phyloP scores from a whole-genome alignment of 2,329 filamentous ascomycete species.

The Aspergillus sclerotialis region DNA sequence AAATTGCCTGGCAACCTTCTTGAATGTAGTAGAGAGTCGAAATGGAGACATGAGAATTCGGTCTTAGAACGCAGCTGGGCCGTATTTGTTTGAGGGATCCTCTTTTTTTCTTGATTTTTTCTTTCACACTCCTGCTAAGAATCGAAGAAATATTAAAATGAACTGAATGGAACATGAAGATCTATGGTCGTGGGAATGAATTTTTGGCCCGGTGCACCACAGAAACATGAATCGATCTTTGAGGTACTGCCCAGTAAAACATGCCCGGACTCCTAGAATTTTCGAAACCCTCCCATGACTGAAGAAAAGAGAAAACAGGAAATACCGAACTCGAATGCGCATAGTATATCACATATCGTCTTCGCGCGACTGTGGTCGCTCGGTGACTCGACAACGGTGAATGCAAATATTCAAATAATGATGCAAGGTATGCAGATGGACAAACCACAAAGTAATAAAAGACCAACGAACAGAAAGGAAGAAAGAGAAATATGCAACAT shows the following conservation, averaged over 20 bases:
- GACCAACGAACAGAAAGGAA: conserved; percentile 8
- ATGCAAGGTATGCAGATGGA: conserved; percentile 16
- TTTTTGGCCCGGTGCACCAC: conserved; percentile 22
- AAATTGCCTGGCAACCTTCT: too few species aligned
- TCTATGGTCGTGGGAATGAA: conserved; percentile 29
- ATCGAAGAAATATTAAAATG: conserved; percentile 11
- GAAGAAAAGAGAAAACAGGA: conserved; percentile 15
- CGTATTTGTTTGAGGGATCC: too few species aligned
- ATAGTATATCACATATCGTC: conserved; percentile 14
- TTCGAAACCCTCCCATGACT: conserved; percentile 23
- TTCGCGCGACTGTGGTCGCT: conserved; percentile 14
- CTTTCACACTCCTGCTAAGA: conserved; percentile 23
- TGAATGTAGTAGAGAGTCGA: conserved; percentile 1
- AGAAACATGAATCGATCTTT: conserved; percentile 21
- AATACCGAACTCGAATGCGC: conserved; percentile 13
- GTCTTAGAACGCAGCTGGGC: not conserved
- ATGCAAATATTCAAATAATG: conserved; percentile 14
- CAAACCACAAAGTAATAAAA: conserved; percentile 8
- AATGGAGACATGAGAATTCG: too few species aligned
- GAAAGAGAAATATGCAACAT: conserved; percentile 15
- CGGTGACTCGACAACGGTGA: conserved; percentile 14
- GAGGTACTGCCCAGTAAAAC: conserved; percentile 26
- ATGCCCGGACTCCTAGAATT: conserved; percentile 30
- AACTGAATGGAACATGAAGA: conserved; percentile 13
- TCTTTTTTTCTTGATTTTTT: conserved; percentile 16